These are phyloP conservation scores for Erodium maritimum DNA, from an alignment of 345 rosid genomes.

Conservation along the genomic window DNA sequence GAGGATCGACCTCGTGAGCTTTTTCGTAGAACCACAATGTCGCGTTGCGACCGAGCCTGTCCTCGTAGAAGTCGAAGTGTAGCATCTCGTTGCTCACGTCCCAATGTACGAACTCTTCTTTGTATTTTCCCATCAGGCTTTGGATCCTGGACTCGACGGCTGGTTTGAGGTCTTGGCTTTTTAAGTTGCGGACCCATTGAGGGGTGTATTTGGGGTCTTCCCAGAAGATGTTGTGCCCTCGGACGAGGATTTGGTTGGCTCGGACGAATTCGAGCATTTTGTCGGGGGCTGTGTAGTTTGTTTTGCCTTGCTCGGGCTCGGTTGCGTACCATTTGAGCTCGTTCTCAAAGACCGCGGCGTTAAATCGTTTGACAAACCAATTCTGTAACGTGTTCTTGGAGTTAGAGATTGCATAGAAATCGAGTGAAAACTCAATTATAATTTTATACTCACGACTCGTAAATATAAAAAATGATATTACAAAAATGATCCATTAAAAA, in stretches of 20 bases:
- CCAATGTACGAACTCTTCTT: constrained; percentile 67
- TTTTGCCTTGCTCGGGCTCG: constrained; percentile 54
- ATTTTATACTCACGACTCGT: no score
- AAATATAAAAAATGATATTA: no score
- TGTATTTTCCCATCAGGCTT: constrained; percentile 68
- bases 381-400: constrained; percentile 21
- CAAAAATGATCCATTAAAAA: no score
- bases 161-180: constrained; percentile 26
- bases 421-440: no score
- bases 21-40: constrained; percentile 44
- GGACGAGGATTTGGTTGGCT: constrained; percentile 38
- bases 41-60: constrained; percentile 47
- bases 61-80: constrained; percentile 72
- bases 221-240: constrained; percentile 95
- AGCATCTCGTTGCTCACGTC: constrained; percentile 89
- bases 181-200: constrained; percentile 41
- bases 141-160: constrained; percentile 51
- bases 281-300: constrained; percentile 54
- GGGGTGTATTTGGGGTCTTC: constrained; percentile 75
- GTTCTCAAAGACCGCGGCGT: constrained; percentile 76
- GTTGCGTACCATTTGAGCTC: constrained; percentile 91
- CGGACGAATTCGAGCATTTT: constrained; percentile 50
- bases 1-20: constrained; percentile 50
- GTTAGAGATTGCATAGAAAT: no score
- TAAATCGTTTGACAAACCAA: constrained; percentile 75